Evolutionary conservation across 2,329 filamentous ascomycete genomes (phyloP), one percentile per base, ranked within the genome.

Genomic region (Fusarium solani-melongenae): DNA sequence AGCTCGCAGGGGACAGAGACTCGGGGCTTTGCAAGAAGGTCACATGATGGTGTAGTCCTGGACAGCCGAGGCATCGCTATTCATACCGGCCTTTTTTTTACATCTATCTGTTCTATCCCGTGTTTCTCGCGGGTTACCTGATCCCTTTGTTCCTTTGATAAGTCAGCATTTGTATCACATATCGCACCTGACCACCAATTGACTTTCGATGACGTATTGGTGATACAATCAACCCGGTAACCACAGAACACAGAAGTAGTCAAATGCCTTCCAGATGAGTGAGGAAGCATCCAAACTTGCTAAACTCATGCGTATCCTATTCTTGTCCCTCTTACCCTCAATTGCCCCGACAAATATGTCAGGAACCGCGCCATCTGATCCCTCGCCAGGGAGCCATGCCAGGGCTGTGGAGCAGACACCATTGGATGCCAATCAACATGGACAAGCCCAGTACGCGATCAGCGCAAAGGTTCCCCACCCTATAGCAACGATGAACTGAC

Each of bases 341-440:
- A 31, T 14, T 29, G 14, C 20, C 0, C 14, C 6, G 15, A 5
- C 59, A n/a, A 7, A 53, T 0, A 70, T 70, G 69, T 70, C 69
- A 11, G 67, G 69, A 51, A 70, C 46, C n/a, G 62, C 69, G 10
- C 62, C 62, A 1, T 70, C 65, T 8, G 39, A 61, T 29, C 55
- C 69, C 2, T 46, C 69, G 4, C 69, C 67, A 0, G 62, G 69
- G 2, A 59, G 69, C 3, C 62, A 67, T 27, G 53, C 67, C 5
- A 34, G 29, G 24, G 31, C 7, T 1, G 12, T 67, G 3, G 44
- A 71, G 6, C 67, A 70, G 31, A 70, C 44, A 2, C 53, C 58
- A 4, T 33, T 63, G 5, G 62, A 67, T n/a, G 39, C 44, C 2
- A 53, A 71, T 29, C 63, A 71, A 44, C 62, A 64, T 46, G 69